Base-by-base conservation (phyloP, 164 flowering plant species). In the Amborella trichopoda region DNA sequence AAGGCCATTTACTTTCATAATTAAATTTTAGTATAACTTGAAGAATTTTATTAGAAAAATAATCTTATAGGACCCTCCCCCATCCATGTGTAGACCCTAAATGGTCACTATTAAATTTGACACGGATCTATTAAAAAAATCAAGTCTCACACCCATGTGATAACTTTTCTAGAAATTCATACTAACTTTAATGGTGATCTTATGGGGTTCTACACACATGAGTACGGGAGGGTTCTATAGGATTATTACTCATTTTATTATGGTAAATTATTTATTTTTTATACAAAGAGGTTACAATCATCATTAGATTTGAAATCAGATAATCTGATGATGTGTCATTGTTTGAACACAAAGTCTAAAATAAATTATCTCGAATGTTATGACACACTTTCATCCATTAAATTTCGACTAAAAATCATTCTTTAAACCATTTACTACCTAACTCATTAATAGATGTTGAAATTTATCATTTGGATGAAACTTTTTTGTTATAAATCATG, bases 401-500 rank as follows among this genome's bases (percentile, higher is more conserved):
- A n/a, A n/a, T 30, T 30, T 30, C 34, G 13, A 13, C 13, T 6
- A 30, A 30, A 30, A 30, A 30, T 30, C 13, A 30, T 30, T 13
- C 34, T 6, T 30, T 30, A 30, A n/a, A n/a, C n/a, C n/a, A n/a
- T n/a, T n/a, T 30, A 30, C 13, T 6, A 30, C 13, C 6, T 6
- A 6, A 30, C 34, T 13, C 13, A 30, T 30, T 6, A 30, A 6
- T 30, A 30, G 34, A 13, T 30, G 13, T 6, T 6, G 6, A 30
- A 6, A 30, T 30, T 6, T 30, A 30, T 30, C 6, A 30, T 6
- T 30, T 6, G 13, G 9, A 30, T 30, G 6, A 30, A 6, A 13
- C 13, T 13, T 30, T 30, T 6, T 30, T 6, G 13, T 30, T 30
- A 6, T 30, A 30, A 13, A 30, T 66, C 41, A 61, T 66, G 67